Evolutionary conservation across 2,329 filamentous ascomycete species (phyloP), one percentile per base, ranked within the genome.

Genomic region (Fusarium torreyae): DNA sequence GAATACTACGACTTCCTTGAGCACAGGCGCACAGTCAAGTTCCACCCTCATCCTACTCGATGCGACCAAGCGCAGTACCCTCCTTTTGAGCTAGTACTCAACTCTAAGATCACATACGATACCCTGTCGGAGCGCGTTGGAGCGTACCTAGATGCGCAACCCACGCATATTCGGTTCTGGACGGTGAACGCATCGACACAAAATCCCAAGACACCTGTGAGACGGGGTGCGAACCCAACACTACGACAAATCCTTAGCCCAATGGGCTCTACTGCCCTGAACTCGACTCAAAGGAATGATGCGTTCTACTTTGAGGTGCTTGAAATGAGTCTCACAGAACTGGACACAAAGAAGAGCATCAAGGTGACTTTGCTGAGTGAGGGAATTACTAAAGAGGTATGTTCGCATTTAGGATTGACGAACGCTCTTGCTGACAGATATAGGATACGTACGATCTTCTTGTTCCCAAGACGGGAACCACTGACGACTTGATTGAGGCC

Each of bases 1-100:
- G 88, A 93, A 50, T 98, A 94, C 80, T 99, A 99, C 78, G 96
- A 99, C 75, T 97, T 97, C 78, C 86, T 99, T 4, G 85, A 95
- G 69, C 94, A 97, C 80, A 92, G 92, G 78, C 91, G 93, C 76
- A 88, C 87, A 7, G 89, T 99, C 38, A 89, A 87, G 50, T 97
- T 99, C 76, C 87, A 89, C 50, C 91, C 94, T 18, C 88, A 91
- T 65, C 87, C 88, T 5, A 81, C 80, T 2, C 83, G 74, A 82
- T 89, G 81, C 77, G 88, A 84, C 79, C 84, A 80, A 26, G 81
- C 84, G 36, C 83, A 89, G 60, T 89, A 91, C 42, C 86, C 89
- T 8, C 83, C 83, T 1, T 98, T 99, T 75, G 88, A 88, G 4
- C 81, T 99, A 50, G 89, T 90, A 2, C 85, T 99, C 43, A 98